phyloP scores from a whole-genome alignment of 495 filamentous ascomycete species.

The Cercophora samala region DNA sequence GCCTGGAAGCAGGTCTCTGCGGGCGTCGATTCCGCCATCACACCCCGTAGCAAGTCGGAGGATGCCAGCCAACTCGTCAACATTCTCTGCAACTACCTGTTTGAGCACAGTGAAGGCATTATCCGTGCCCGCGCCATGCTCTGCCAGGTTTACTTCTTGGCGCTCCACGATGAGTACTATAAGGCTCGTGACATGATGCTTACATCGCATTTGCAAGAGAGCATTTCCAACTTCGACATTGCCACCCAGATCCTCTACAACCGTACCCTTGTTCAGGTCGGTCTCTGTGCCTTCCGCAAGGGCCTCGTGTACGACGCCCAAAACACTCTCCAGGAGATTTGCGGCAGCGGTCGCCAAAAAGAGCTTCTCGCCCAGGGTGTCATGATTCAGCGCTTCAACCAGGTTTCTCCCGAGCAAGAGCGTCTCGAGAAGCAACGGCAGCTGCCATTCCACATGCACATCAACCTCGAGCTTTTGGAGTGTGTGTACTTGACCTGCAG shows the following conservation, averaged over 20 bases:
- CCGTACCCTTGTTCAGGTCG: constrained; percentile 94
- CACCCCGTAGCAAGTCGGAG: constrained; percentile 59
- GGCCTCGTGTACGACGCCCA: constrained; percentile 97
- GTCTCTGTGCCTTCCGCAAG: constrained; percentile 95
- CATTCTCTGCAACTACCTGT: constrained; percentile 89
- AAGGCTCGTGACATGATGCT: constrained; percentile 97
- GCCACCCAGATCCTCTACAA: constrained; percentile 98
- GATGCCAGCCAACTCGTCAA: constrained; percentile 76
- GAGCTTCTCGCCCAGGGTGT: constrained; percentile 96
- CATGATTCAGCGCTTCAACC: constrained; percentile 92
- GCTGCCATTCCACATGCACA: constrained; percentile 99
- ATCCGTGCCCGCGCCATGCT: constrained; percentile 95
- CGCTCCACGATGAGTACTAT: constrained; percentile 96
- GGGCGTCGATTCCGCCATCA: constrained; percentile 71
- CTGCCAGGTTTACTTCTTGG: constrained; percentile 97
- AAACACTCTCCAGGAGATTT: constrained; percentile 94
- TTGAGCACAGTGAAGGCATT: constrained; percentile 88
- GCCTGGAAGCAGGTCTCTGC: constrained; percentile 81
- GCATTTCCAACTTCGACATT: constrained; percentile 90
- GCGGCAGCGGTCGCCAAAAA: constrained; percentile 94
- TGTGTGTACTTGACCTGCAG: constrained; percentile 98
- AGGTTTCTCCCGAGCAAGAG: constrained; percentile 95
- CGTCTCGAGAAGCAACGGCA: constrained; percentile 93
- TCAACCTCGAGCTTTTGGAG: constrained; percentile 96
- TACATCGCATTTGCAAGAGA: constrained; percentile 99